phyloP scores from a whole-genome alignment of 495 filamentous ascomycete genomes.

The Clohesyomyces aquaticus region DNA sequence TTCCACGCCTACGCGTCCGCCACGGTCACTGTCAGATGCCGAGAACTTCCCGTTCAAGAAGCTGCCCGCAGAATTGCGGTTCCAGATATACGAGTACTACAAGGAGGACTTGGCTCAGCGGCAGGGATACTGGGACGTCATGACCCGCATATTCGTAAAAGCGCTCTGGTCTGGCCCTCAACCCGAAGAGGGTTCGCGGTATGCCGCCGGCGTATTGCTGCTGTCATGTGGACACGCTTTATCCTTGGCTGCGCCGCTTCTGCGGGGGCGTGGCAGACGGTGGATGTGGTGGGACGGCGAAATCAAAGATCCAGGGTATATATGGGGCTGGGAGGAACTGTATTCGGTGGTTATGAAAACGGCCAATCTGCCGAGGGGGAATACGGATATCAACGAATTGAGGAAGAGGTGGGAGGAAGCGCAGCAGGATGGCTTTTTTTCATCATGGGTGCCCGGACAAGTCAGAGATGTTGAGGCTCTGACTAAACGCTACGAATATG shows the following conservation, averaged over 20 bases:
- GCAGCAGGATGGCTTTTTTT: background rate
- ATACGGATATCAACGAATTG: background rate
- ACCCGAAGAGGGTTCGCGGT: slow-evolving; percentile 10
- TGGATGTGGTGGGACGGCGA: slow-evolving; percentile 16
- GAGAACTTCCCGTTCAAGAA: slow-evolving; percentile 13
- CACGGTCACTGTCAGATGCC: background rate
- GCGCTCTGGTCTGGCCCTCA: slow-evolving; percentile 19
- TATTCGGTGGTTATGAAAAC: background rate
- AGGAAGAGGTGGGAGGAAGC: slow-evolving; percentile 5
- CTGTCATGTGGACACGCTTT: slow-evolving; percentile 12
- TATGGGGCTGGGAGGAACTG: slow-evolving; percentile 12
- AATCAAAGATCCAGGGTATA: slow-evolving; percentile 2
- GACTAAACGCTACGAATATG: slow-evolving; percentile 11
- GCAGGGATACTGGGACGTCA: slow-evolving; percentile 15
- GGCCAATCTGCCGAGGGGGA: background rate
- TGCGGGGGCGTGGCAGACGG: background rate
- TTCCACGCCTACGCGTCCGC: slow-evolving; percentile 12
- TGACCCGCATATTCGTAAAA: slow-evolving; percentile 18
- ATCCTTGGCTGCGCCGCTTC: background rate
- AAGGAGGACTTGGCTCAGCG: background rate
- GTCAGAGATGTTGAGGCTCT: background rate
- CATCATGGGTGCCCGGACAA: background rate
- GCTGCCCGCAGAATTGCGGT: slow-evolving; percentile 14
- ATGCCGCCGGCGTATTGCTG: slow-evolving; percentile 10
- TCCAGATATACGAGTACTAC: slow-evolving; percentile 21